These are phyloP conservation scores for Croton setiger DNA, from an alignment of 441 rosid species.

Conservation along the genomic window DNA sequence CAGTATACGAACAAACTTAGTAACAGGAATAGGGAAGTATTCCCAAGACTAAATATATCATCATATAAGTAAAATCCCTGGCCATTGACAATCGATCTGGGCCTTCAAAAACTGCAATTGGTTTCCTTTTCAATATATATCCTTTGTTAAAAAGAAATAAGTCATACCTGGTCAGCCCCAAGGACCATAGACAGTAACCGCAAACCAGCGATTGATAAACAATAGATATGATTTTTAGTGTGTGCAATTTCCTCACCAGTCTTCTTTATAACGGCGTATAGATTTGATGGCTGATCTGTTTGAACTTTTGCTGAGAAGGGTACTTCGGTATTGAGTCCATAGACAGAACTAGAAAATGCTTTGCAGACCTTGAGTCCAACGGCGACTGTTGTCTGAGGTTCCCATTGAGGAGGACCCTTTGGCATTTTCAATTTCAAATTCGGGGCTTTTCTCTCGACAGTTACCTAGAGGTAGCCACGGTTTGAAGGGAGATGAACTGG, in stretches of 20 bases:
- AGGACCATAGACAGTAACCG: slow-evolving; percentile 47
- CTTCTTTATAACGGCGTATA: slow-evolving; percentile 42
- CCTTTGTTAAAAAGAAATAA: slow-evolving; percentile 39
- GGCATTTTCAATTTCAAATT: too few relatives aligned
- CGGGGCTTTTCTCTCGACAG: too few relatives aligned
- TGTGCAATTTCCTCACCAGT: slow-evolving; percentile 47
- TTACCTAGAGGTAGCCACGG: too few relatives aligned
- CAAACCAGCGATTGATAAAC: slow-evolving; percentile 41
- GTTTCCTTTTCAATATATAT: slow-evolving; percentile 38
- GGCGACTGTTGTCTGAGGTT: too few relatives aligned
- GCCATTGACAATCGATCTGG: slow-evolving; percentile 31
- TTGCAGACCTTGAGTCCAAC: too few relatives aligned
- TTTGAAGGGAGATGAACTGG: too few relatives aligned
- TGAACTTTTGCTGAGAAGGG: slow-evolving; percentile 42
- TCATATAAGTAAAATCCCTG: slow-evolving; percentile 47
- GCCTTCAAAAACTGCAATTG: slow-evolving; percentile 33
- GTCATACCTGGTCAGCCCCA: slow-evolving; percentile 53
- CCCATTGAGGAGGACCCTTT: too few relatives aligned
- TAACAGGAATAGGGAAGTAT: too few relatives aligned
- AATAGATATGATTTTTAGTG: slow-evolving; percentile 41
- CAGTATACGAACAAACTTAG: too few relatives aligned
- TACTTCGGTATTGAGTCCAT: slow-evolving; percentile 34
- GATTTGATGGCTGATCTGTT: slow-evolving; percentile 40
- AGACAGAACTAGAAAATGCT: slow-evolving; percentile 47
- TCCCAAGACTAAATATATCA: too few relatives aligned